Percentiles rank a stretch among this genome's conserved stretches.
phyloP scores from a whole-genome alignment of 768 basidiomycete genomes.

The Calocybe cyanea region DNA sequence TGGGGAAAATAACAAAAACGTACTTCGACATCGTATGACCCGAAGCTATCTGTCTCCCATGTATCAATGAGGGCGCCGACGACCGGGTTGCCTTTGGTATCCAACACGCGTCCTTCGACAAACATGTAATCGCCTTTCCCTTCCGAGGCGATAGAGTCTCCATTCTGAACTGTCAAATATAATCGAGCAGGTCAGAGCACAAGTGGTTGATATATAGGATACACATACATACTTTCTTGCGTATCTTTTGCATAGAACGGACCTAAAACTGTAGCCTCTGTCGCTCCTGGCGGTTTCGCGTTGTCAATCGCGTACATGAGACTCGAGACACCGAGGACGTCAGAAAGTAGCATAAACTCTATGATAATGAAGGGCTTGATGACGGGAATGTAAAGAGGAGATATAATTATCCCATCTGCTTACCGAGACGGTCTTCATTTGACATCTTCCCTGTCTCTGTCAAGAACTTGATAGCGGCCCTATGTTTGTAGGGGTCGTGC shows the following conservation, averaged over 20 bases:
- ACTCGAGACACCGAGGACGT: conserved; percentile 72
- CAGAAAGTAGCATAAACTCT: conserved; percentile 87
- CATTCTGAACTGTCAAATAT: no score
- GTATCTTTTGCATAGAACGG: conserved; percentile 83
- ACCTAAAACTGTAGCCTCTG: conserved; percentile 75
- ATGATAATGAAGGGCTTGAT: conserved; percentile 23
- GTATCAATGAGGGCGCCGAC: no score
- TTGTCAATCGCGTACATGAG: conserved; percentile 77
- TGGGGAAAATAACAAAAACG: no score
- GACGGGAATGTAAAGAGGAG: conserved; percentile 12
- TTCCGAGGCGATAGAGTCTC: no score
- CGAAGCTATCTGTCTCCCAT: no score
- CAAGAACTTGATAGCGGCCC: conserved; percentile 69
- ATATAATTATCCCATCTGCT: conserved; percentile 8
- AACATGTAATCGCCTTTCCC: no score
- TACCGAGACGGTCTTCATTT: conserved; percentile 59
- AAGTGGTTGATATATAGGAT: no score
- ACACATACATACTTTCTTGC: conserved; percentile 49
- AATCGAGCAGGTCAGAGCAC: no score
- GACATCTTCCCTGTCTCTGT: conserved; percentile 73
- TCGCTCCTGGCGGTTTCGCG: conserved; percentile 55
- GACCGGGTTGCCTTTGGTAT: no score
- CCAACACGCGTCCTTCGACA: no score
- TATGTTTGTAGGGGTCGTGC: conserved; percentile 13
- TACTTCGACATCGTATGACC: no score